These are phyloP conservation scores for Cyclotella cryptica DNA, from an alignment of 108 stramenopile genomes.

Conservation along the genomic window DNA sequence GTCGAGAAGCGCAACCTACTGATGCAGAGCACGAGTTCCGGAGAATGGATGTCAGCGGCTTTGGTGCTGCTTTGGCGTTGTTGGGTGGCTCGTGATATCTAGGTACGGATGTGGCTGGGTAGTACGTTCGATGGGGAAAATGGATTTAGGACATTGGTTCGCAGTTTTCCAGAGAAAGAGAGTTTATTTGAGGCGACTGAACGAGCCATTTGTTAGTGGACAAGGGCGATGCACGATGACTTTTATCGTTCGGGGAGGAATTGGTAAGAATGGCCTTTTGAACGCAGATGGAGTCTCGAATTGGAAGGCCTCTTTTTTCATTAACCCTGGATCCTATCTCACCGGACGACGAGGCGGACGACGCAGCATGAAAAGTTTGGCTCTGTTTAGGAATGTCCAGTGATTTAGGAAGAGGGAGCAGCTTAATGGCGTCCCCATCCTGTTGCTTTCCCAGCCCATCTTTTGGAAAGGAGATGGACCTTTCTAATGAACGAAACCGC, in stretches of 20 bases:
- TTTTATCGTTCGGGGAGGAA: background rate
- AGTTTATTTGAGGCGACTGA: conserved; percentile 9
- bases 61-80: background rate
- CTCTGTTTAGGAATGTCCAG: background rate
- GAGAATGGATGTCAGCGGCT: conserved; percentile 23
- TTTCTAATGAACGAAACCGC: background rate
- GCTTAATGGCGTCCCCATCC: background rate
- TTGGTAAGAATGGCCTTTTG: background rate
- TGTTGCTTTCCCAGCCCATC: background rate
- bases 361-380: background rate
- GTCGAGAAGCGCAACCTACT: background rate
- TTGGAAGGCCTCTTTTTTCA: background rate
- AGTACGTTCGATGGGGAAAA: conserved; percentile 24
- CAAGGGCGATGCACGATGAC: background rate
- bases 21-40: conserved; percentile 1
- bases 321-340: no score
- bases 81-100: conserved; percentile 19
- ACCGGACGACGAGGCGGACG: no score
- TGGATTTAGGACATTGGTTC: background rate
- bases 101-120: conserved; percentile 31
- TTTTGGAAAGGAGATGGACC: conserved; percentile 15
- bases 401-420: conserved; percentile 13
- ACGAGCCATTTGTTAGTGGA: background rate
- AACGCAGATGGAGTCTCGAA: conserved; percentile 9
- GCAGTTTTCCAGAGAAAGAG: background rate